Percentiles rank a stretch among this genome's conserved stretches.
These are phyloP conservation scores for Plantago ovata DNA, from an alignment of 257 asterid species.

Conservation along the genomic window DNA sequence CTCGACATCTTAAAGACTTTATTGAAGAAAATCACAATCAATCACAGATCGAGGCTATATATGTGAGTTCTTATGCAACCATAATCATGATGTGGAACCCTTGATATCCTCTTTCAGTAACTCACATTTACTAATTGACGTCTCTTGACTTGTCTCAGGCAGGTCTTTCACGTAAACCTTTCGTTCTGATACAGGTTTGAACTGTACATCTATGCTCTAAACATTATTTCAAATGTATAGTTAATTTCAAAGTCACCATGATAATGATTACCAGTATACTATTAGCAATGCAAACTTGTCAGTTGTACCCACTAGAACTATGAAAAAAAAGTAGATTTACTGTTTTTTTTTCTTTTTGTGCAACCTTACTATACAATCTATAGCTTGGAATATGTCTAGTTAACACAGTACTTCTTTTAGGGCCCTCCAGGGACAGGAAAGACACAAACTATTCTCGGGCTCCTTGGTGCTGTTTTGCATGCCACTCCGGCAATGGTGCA, in stretches of 20 bases:
- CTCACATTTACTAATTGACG: conserved; percentile 21
- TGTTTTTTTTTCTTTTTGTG: conserved; percentile 13
- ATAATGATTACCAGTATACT: no score
- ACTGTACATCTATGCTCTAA: conserved; percentile 20
- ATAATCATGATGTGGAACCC: conserved; percentile 20
- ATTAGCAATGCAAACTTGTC: no score
- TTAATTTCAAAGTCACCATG: background rate
- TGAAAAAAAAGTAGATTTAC: background rate
- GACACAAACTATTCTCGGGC: conserved; percentile 96
- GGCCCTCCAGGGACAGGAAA: conserved; percentile 99
- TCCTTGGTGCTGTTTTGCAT: conserved; percentile 93
- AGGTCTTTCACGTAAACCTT: conserved; percentile 80
- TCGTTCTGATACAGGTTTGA: conserved; percentile 90
- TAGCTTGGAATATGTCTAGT: conserved; percentile 17
- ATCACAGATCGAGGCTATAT: conserved; percentile 83
- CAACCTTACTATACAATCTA: conserved; percentile 6
- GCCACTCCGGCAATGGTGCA: conserved; percentile 94
- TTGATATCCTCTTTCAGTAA: conserved; percentile 7
- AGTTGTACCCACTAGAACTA: no score
- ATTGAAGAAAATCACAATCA: conserved; percentile 70
- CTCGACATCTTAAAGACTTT: conserved; percentile 59
- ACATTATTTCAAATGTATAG: background rate
- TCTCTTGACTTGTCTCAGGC: conserved; percentile 57
- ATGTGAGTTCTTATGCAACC: conserved; percentile 52
- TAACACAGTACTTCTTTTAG: conserved; percentile 48